Evolutionary conservation across 352 stramenopile species (phyloP).

Genomic region (Pythium aphanidermatum): DNA sequence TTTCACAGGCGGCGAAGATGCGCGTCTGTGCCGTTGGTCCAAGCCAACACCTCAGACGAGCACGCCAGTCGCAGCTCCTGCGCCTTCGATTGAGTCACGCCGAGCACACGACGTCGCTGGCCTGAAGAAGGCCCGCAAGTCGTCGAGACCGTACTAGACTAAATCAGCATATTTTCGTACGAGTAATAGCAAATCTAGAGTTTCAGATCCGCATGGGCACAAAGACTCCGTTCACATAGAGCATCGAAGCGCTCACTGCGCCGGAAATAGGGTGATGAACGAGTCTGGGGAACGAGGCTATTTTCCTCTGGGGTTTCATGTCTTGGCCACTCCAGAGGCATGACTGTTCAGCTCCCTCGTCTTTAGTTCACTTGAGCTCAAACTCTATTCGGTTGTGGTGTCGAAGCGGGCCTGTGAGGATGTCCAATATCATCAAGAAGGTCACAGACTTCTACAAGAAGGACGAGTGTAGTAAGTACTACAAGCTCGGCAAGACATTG

Average conservation of each 20-base stretch:
- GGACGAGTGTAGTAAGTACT: constrained; percentile 84
- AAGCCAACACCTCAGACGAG: constrained; percentile 9
- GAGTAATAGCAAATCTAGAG: not conserved
- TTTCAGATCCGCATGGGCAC: not conserved
- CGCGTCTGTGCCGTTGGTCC: constrained; percentile 78
- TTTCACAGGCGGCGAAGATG: constrained; percentile 84
- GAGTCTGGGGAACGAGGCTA: no score
- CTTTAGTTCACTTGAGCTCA: no score
- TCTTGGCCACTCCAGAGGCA: no score
- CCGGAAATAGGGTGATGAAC: no score
- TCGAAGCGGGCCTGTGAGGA: constrained; percentile 15
- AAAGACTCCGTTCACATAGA: no score
- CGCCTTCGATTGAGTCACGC: constrained; percentile 12
- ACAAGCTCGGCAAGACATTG: constrained; percentile 86
- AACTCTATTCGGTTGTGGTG: no score
- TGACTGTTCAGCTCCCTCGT: no score
- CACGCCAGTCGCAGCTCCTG: not conserved
- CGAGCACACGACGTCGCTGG: constrained; percentile 34
- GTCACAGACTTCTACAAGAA: constrained; percentile 87
- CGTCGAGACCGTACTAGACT: constrained; percentile 62
- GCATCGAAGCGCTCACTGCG: no score
- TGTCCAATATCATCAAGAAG: constrained; percentile 82
- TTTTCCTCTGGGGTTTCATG: no score
- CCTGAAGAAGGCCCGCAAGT: constrained; percentile 69
- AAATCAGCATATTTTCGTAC: no score